Conservation (phyloP, 345 rosid genomes). For the Pugionium cornutum region DNA sequence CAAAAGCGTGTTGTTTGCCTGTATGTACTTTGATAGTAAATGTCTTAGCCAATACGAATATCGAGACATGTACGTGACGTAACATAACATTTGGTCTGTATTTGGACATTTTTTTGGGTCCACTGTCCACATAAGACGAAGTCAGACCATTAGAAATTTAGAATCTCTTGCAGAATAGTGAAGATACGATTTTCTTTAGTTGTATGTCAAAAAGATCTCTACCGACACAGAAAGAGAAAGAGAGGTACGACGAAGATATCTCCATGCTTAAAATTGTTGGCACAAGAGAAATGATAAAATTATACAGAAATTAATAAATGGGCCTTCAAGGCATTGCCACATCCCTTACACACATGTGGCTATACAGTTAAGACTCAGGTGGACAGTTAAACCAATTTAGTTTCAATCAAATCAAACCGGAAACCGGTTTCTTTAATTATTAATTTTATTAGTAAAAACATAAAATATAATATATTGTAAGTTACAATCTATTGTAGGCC, state of each 20-base stretch:
- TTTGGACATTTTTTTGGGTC: slow-evolving; percentile 19
- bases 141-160: slow-evolving; percentile 39
- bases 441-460: too few species aligned
- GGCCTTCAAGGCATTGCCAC: slow-evolving; percentile 16
- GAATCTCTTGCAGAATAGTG: slow-evolving; percentile 39
- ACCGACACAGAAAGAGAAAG: slow-evolving; percentile 35
- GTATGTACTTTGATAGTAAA: slow-evolving; percentile 2
- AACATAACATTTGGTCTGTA: slow-evolving; percentile 41
- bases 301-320: slow-evolving; percentile 20
- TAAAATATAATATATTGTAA: too few species aligned
- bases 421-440: neutral
- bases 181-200: slow-evolving; percentile 25
- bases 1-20: slow-evolving; percentile 23
- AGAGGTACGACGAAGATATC: slow-evolving; percentile 32
- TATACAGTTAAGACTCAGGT: neutral
- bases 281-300: neutral
- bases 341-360: slow-evolving; percentile 9
- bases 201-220: slow-evolving; percentile 26
- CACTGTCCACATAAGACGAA: slow-evolving; percentile 30
- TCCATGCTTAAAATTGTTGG: slow-evolving; percentile 7
- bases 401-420: neutral
- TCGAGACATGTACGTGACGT: slow-evolving; percentile 43
- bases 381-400: neutral
- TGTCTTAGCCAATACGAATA: slow-evolving; percentile 38
- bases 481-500: too few species aligned